These are phyloP conservation scores for Wickerhamiella occidentalis DNA, from an alignment of 805 yeast genomes.

Conservation along the genomic window DNA sequence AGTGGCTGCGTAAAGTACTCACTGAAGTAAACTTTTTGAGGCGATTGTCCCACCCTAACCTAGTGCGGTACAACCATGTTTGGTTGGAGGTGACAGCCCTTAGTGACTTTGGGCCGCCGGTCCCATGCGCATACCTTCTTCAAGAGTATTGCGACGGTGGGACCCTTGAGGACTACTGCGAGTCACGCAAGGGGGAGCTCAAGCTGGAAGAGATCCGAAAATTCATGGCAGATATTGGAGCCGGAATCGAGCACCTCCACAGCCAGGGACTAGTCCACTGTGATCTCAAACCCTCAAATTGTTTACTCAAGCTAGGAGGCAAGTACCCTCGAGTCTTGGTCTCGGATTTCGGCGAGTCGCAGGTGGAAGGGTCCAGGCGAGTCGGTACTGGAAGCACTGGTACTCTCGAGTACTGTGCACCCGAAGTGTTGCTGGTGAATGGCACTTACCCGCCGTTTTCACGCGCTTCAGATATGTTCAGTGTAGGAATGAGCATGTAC, in stretches of 20 bases:
- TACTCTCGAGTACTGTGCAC: slow-evolving; percentile 78
- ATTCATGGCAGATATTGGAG: slow-evolving; percentile 52
- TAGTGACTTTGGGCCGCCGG: slow-evolving; percentile 41
- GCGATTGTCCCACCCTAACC: slow-evolving; percentile 41
- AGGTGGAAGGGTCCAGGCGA: slow-evolving; percentile 51
- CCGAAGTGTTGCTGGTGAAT: slow-evolving; percentile 46
- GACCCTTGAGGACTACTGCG: slow-evolving; percentile 57
- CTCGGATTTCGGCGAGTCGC: slow-evolving; percentile 85
- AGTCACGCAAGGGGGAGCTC: slow-evolving; percentile 20
- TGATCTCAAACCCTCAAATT: slow-evolving; percentile 81
- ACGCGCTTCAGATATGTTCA: slow-evolving; percentile 64
- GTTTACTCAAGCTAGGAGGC: slow-evolving; percentile 36
- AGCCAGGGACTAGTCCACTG: slow-evolving; percentile 68
- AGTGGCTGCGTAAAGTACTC: slow-evolving; percentile 56
- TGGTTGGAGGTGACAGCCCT: slow-evolving; percentile 66
- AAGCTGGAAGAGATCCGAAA: slow-evolving; percentile 39
- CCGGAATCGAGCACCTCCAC: slow-evolving; percentile 65
- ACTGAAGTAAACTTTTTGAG: slow-evolving; percentile 64
- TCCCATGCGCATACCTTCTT: slow-evolving; percentile 67
- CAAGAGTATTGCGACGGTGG: slow-evolving; percentile 89
- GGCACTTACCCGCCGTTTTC: slow-evolving; percentile 45
- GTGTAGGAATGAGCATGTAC: slow-evolving; percentile 72
- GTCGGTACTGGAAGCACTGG: slow-evolving; percentile 77
- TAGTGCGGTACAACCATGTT: slow-evolving; percentile 79
- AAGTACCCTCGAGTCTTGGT: slow-evolving; percentile 58